Evolutionary conservation across 164 flowering plant genomes (phyloP).

Genomic region (Saururus chinensis): DNA sequence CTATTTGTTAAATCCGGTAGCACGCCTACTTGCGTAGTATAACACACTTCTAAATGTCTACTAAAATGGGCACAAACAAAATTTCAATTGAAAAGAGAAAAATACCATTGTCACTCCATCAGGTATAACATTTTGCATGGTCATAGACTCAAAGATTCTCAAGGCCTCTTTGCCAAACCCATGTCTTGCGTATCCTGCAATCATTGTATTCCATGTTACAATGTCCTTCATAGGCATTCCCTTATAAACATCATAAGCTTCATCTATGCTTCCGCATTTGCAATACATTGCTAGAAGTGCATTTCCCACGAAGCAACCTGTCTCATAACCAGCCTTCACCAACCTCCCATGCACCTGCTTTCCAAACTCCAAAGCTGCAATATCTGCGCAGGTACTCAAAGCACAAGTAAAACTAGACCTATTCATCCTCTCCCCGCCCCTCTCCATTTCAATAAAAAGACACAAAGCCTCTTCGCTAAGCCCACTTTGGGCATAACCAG

Average conservation of each 20-base stretch:
- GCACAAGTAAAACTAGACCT: constrained; percentile 60
- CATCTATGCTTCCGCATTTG: constrained; percentile 84
- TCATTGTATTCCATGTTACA: constrained; percentile 89
- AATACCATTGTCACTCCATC: constrained; percentile 80
- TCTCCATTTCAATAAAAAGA: constrained; percentile 55
- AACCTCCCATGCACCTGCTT: constrained; percentile 68
- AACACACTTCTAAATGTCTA: no score
- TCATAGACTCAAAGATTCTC: constrained; percentile 60
- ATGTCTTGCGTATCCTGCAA: constrained; percentile 75
- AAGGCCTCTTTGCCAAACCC: constrained; percentile 78
- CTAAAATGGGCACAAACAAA: neutral
- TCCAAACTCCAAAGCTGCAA: constrained; percentile 75
- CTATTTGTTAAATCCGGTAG: no score
- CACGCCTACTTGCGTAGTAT: no score
- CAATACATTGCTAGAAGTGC: constrained; percentile 87
- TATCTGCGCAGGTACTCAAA: constrained; percentile 71
- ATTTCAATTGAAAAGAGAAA: neutral
- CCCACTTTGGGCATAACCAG: constrained; percentile 76
- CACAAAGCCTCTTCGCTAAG: constrained; percentile 55
- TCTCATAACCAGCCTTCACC: constrained; percentile 67
- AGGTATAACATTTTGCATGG: constrained; percentile 31
- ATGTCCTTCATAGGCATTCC: constrained; percentile 60
- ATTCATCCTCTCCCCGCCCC: constrained; percentile 51
- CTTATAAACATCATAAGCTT: constrained; percentile 50
- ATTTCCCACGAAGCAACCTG: constrained; percentile 73